Evolutionary conservation across 2,329 filamentous ascomycete genomes (phyloP), one percentile per base, ranked within the genome.

Genomic region (Exophiala xenobiotica): DNA sequence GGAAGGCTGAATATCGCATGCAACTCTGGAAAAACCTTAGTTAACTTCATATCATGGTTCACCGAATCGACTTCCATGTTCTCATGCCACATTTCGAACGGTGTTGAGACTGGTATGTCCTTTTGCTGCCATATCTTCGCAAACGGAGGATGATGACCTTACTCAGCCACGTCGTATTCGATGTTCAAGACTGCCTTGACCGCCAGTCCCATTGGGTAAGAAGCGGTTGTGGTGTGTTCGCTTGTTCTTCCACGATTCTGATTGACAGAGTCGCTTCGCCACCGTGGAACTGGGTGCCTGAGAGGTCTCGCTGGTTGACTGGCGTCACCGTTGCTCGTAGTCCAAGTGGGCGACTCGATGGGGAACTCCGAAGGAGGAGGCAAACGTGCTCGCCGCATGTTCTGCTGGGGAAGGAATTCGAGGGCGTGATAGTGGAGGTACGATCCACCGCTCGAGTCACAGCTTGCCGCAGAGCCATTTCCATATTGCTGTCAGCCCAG

Each of bases 61-160:
- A 24, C 19, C 18, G n/a, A 14, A 5, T 14, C 18, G 31, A 12
- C n/a, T 3, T 5, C 31, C 6, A 12, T 35, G 9, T 35, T 7
- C 12, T 16, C 31, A 9, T 2, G 8, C 18, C n/a, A 14, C 6
- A 16, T 35, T 27, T 27, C 18, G 31, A 24, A 40, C 20, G 19
- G 22, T 20, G n/a, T 24, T 20, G 22, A 20, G 11, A 23, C 18
- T 2, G 20, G 19, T 22, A 40, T 51, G 48, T 51, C 52, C 52
- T 55, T 51, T 51, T 54, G 46, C n/a, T 42, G 11, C 16, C n/a
- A 14, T n/a, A 33, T 23, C 26, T 18, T 48, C n/a, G 23, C 23
- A 16, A 4, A 26, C 7, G 47, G 46, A 39, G 48, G 48, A 48
- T 49, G 47, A 54, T 54, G 52, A 54, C 47, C 47, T 54, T 43